Conservation (phyloP, 1,284 basidiomycete species). For the Moesziomyces sp. region DNA sequence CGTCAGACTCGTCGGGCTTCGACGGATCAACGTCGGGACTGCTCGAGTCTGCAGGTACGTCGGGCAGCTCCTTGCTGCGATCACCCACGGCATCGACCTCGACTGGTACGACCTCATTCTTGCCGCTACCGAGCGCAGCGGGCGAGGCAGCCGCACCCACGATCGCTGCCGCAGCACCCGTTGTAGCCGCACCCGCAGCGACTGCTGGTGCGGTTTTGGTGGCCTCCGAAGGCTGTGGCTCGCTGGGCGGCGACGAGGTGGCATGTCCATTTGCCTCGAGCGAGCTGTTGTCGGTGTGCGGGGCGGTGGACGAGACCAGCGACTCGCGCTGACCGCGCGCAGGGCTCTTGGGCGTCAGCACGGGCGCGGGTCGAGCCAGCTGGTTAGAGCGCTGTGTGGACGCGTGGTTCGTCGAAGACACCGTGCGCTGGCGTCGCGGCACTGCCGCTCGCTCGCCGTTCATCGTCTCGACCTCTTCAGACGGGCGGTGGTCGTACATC, state of each 20-base stretch:
- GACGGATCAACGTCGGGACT: slow-evolving; percentile 9
- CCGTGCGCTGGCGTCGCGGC: slow-evolving; percentile 19
- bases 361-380: slow-evolving; percentile 10
- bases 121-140: background rate
- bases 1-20: background rate
- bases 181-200: slow-evolving; percentile 7
- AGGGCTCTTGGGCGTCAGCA: slow-evolving; percentile 35
- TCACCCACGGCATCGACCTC: background rate
- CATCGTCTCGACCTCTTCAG: slow-evolving; percentile 46
- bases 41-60: slow-evolving; percentile 18
- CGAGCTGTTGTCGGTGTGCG: slow-evolving; percentile 22
- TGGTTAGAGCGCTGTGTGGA: slow-evolving; percentile 15
- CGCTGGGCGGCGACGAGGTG: slow-evolving; percentile 18
- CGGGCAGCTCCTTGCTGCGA: slow-evolving; percentile 16
- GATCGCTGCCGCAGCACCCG: slow-evolving; percentile 25
- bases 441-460: slow-evolving; percentile 15
- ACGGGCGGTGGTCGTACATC: slow-evolving; percentile 1
- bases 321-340: slow-evolving; percentile 16
- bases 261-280: slow-evolving; percentile 23
- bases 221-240: background rate
- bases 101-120: too few species aligned
- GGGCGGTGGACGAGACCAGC: slow-evolving; percentile 12
- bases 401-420: slow-evolving; percentile 19
- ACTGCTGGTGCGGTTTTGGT: slow-evolving; percentile 1
- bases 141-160: slow-evolving; percentile 19